These are phyloP conservation scores for Suhomyces pyralidae DNA, from an alignment of 805 yeast genomes.

Conservation along the genomic window DNA sequence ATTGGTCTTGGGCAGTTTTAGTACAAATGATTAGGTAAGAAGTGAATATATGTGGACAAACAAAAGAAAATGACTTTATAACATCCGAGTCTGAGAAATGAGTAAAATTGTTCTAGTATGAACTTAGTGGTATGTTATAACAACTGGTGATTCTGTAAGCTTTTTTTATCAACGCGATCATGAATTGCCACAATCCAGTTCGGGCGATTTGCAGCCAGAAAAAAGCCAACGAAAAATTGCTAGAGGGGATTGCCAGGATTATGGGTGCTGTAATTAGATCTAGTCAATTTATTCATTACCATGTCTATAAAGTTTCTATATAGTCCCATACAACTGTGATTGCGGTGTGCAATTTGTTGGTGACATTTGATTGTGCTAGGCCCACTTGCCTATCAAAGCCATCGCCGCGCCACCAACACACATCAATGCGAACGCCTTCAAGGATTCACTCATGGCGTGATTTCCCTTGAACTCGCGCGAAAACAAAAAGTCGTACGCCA, in stretches of 20 bases:
- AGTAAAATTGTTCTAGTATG: no score
- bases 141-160: no score
- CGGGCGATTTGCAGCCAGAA: neutral
- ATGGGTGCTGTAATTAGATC: no score
- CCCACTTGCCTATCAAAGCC: conserved; percentile 37
- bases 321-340: neutral
- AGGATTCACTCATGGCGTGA: conserved; percentile 17
- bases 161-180: neutral
- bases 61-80: no score
- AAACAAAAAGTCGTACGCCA: conserved; percentile 73
- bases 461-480: conserved; percentile 31
- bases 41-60: no score
- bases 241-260: no score
- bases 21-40: no score
- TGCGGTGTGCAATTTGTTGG: neutral
- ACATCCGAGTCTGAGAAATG: no score
- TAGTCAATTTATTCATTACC: no score
- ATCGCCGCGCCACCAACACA: conserved; percentile 27
- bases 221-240: no score
- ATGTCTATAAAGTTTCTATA: neutral
- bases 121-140: no score
- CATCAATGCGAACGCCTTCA: conserved; percentile 23
- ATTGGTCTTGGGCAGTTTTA: no score
- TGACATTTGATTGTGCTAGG: conserved; percentile 16
- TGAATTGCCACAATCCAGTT: neutral